A percentile compares a stretch with the other conserved stretches of the same genome.
phyloP scores from a whole-genome alignment of 2,329 filamentous ascomycete species.

The Cladosporium sp. region DNA sequence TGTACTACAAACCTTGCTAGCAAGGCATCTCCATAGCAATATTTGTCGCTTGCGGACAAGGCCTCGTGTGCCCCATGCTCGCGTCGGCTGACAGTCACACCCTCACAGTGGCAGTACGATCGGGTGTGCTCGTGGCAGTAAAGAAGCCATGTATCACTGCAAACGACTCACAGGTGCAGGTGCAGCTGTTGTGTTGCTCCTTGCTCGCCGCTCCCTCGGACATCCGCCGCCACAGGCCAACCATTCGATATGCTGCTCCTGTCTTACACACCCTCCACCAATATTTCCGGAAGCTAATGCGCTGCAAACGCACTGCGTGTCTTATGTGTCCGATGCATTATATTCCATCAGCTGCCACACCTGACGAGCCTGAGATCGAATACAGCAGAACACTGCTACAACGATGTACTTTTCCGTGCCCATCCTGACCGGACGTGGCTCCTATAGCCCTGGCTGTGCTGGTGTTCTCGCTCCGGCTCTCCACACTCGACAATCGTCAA shows the following conservation, averaged over 20 bases:
- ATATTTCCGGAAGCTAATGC: constrained; percentile 12
- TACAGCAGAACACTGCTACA: neutral
- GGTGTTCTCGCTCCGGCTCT: constrained; percentile 3
- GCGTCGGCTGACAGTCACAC: neutral
- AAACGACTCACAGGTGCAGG: neutral
- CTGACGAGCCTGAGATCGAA: neutral
- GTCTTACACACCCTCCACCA: constrained; percentile 17
- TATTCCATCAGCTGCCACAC: neutral
- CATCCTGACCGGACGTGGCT: neutral
- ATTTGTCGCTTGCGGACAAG: neutral
- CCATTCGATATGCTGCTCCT: neutral
- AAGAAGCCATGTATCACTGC: constrained; percentile 12
- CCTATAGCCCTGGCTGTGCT: neutral
- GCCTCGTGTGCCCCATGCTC: neutral
- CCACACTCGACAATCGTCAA: neutral
- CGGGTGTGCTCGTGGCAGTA: neutral
- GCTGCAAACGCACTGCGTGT: constrained; percentile 9
- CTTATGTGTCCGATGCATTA: neutral
- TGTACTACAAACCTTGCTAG: neutral
- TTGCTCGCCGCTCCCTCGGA: constrained; percentile 3
- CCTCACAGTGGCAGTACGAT: neutral
- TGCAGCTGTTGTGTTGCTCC: neutral
- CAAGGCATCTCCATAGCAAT: constrained; percentile 4
- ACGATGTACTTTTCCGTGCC: neutral
- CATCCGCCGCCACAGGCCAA: neutral